Percentiles rank a stretch among this genome's conserved stretches.
These are phyloP conservation scores for Achaetomiella virescens DNA, from an alignment of 495 filamentous ascomycete genomes.

Conservation along the genomic window DNA sequence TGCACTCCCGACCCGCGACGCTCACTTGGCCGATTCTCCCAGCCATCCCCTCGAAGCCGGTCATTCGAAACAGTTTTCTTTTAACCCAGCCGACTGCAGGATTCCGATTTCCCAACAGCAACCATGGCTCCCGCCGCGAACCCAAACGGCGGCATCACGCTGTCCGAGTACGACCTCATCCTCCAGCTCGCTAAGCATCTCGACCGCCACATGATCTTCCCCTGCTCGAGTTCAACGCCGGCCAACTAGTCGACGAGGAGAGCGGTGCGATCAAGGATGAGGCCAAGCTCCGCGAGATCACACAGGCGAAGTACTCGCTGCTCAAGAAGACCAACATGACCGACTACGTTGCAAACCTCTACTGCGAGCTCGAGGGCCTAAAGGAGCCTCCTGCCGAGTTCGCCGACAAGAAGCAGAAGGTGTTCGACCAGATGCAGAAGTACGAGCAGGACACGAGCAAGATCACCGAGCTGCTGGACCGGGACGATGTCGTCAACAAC, in stretches of 20 bases:
- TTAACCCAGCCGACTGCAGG: not conserved
- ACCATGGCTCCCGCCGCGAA: constrained; percentile 37
- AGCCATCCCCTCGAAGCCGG: not conserved
- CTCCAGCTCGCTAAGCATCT: constrained; percentile 86
- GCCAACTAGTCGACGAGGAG: constrained; percentile 49
- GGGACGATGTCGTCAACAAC: constrained; percentile 80
- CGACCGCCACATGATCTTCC: constrained; percentile 93
- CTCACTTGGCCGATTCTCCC: constrained; percentile 4
- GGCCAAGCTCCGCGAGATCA: constrained; percentile 59
- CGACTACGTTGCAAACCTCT: constrained; percentile 86
- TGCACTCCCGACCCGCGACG: constrained; percentile 1
- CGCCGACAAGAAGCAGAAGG: constrained; percentile 78
- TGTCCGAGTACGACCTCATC: constrained; percentile 67
- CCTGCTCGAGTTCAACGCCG: constrained; percentile 72
- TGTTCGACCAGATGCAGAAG: constrained; percentile 70
- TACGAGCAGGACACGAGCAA: constrained; percentile 79
- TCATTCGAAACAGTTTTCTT: not conserved
- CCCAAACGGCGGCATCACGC: constrained; percentile 46
- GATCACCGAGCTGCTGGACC: constrained; percentile 74
- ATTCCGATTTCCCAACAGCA: not conserved
- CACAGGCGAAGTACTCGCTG: constrained; percentile 79
- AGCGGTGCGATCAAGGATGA: constrained; percentile 48
- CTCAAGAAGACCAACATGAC: constrained; percentile 97
- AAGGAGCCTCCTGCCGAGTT: constrained; percentile 78
- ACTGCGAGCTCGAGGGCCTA: constrained; percentile 76